Conservation (phyloP, 106 monocot genomes). For the Ottelia alismoides region DNA sequence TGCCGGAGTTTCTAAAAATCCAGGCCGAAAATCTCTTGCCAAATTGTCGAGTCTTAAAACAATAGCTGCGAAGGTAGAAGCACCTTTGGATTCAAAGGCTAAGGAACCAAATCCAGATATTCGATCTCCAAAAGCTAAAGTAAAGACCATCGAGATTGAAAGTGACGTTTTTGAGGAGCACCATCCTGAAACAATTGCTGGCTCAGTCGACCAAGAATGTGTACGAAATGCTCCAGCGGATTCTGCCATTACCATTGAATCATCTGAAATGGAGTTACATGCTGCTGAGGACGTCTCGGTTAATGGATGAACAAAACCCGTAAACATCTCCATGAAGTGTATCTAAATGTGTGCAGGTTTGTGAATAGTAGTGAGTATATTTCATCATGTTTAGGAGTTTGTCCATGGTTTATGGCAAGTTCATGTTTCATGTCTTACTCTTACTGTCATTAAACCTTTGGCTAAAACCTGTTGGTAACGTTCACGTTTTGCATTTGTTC, state of each 20-base stretch:
- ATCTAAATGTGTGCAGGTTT: constrained; percentile 2
- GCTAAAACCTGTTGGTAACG: no score
- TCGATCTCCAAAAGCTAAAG: background rate
- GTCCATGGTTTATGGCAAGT: no score
- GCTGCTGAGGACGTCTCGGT: background rate
- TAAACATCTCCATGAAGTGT: background rate
- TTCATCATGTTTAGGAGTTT: no score
- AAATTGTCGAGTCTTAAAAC: constrained; percentile 33
- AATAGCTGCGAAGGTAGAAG: constrained; percentile 8
- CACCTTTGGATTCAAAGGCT: background rate
- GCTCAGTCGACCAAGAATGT: background rate
- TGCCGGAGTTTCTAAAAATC: constrained; percentile 21
- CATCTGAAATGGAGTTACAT: background rate
- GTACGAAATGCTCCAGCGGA: background rate
- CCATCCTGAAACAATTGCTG: background rate
- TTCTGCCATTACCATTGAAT: background rate
- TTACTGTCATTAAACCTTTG: no score
- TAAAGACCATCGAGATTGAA: no score
- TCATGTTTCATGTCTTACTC: no score
- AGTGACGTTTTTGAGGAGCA: background rate
- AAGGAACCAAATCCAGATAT: background rate
- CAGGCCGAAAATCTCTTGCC: constrained; percentile 18
- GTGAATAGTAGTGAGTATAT: background rate
- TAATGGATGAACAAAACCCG: background rate
- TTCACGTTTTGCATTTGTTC: no score